These are phyloP conservation scores for Microbotryomycetes sp. DNA, from an alignment of 1,284 basidiomycete genomes.

Conservation along the genomic window DNA sequence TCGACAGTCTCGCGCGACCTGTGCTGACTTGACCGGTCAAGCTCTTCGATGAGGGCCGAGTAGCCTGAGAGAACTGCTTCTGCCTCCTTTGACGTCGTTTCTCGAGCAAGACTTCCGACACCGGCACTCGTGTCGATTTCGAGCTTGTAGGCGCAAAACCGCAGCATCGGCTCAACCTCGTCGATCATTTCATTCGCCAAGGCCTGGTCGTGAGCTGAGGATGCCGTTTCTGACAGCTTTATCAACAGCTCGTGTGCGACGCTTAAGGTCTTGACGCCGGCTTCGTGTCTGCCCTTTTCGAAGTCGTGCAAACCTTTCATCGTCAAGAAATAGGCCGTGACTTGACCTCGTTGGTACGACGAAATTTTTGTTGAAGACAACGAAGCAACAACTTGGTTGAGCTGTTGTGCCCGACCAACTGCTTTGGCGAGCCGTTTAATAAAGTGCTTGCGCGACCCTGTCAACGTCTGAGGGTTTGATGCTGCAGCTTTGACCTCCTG, in stretches of 20 bases:
- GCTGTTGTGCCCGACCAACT: conserved; percentile 8
- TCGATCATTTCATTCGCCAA: conserved; percentile 78
- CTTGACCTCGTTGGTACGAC: conserved; percentile 32
- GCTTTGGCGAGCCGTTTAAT: conserved; percentile 29
- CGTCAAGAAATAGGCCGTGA: conserved; percentile 43
- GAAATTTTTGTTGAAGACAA: conserved; percentile 10
- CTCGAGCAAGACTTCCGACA: conserved; percentile 1
- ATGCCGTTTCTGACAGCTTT: conserved; percentile 57
- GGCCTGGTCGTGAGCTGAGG: conserved; percentile 82
- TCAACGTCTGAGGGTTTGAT: conserved; percentile 1
- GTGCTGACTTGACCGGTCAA: conserved; percentile 48
- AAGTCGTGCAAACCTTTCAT: conserved; percentile 44
- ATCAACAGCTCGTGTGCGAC: conserved; percentile 71
- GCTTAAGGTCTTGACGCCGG: conserved; percentile 66
- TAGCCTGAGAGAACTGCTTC: conserved; percentile 59
- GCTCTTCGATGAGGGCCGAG: conserved; percentile 51
- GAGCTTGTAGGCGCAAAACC: conserved; percentile 86
- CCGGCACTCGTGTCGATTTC: conserved; percentile 31
- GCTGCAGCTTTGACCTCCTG: conserved; percentile 17
- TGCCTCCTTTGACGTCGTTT: conserved; percentile 45
- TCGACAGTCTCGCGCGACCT: conserved; percentile 53
- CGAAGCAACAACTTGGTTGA: conserved; percentile 20
- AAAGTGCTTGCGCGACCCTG: conserved; percentile 25
- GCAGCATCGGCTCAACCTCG: conserved; percentile 79
- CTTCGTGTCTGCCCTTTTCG: conserved; percentile 60